Percentiles rank a stretch among this genome's conserved stretches.
phyloP scores from a whole-genome alignment of 768 basidiomycete genomes.

The Naganishia antarctica region DNA sequence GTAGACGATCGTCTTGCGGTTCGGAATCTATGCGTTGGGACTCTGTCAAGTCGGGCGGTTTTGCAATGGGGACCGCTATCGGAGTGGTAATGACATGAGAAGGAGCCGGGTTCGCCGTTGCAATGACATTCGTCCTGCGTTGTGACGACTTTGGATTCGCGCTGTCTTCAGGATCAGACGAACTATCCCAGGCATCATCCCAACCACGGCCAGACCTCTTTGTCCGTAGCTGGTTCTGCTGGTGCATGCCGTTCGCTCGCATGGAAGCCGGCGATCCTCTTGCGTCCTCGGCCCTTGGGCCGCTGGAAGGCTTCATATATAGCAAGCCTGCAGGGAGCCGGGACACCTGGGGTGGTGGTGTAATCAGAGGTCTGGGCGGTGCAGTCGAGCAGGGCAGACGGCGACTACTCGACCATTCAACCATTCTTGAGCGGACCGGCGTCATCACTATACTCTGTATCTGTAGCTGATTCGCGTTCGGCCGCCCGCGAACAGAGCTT shows the following conservation, averaged over 20 bases:
- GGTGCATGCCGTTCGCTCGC: too few relatives aligned
- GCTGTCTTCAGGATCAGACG: constrained; percentile 39
- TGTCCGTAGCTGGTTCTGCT: constrained; percentile 6
- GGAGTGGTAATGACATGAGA: constrained; percentile 9
- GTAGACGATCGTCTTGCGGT: background rate
- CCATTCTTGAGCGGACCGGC: too few relatives aligned
- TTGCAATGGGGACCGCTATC: constrained; percentile 1
- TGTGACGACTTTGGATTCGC: background rate
- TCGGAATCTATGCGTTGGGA: too few relatives aligned
- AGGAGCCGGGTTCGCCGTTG: constrained; percentile 16
- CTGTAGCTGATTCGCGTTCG: constrained; percentile 1
- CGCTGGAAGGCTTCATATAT: constrained; percentile 1
- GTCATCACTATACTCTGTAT: background rate
- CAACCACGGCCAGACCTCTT: constrained; percentile 27
- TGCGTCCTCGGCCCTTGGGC: background rate
- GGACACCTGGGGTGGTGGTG: background rate
- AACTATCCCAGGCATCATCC: constrained; percentile 48
- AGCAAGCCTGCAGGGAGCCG: background rate
- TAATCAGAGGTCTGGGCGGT: too few relatives aligned
- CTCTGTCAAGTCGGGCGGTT: background rate
- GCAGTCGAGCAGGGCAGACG: too few relatives aligned
- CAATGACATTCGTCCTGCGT: background rate
- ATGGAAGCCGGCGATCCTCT: background rate
- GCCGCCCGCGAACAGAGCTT: too few relatives aligned
- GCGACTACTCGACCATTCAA: too few relatives aligned